phyloP scores from a whole-genome alignment of 768 basidiomycete species.

The Rhizopogon sp. region DNA sequence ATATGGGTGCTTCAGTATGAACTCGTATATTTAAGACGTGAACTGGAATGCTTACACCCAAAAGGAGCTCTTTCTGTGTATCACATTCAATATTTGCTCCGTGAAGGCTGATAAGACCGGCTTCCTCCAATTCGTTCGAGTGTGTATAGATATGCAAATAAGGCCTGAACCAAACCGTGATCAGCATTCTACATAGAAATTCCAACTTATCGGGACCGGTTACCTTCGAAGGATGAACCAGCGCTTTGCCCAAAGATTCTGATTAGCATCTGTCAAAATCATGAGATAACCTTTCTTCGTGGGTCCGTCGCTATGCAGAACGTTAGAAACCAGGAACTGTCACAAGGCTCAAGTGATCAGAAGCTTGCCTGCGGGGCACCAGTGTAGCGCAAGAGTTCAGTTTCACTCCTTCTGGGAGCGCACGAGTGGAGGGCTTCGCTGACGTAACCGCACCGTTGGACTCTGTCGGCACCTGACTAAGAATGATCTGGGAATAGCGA shows the following conservation, averaged over 20 bases:
- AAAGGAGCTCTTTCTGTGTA: conserved; percentile 79
- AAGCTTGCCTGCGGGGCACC: conserved; percentile 62
- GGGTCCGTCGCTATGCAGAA: conserved; percentile 56
- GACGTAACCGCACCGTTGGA: conserved; percentile 38
- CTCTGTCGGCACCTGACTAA: conserved; percentile 68
- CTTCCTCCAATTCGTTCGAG: conserved; percentile 80
- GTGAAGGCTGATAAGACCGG: conserved; percentile 74
- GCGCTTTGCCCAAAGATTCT: conserved; percentile 74
- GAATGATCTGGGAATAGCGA: conserved; percentile 55
- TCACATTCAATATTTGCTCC: conserved; percentile 85
- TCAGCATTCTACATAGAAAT: neutral
- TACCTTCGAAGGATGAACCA: conserved; percentile 90
- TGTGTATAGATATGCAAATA: conserved; percentile 86
- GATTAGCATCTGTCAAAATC: conserved; percentile 76
- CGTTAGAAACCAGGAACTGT: conserved; percentile 1
- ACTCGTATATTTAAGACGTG: neutral
- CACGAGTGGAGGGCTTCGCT: conserved; percentile 12
- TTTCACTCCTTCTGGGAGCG: conserved; percentile 47
- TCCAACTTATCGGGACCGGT: neutral
- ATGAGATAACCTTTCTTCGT: conserved; percentile 84
- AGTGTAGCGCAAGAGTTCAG: conserved; percentile 70
- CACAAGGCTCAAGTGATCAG: neutral
- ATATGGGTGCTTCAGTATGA: conserved; percentile 5
- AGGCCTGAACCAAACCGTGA: conserved; percentile 48
- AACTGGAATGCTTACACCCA: conserved; percentile 58